Evolutionary conservation across 2,329 filamentous ascomycete species (phyloP).

Genomic region (Tolypocladium inflatum): DNA sequence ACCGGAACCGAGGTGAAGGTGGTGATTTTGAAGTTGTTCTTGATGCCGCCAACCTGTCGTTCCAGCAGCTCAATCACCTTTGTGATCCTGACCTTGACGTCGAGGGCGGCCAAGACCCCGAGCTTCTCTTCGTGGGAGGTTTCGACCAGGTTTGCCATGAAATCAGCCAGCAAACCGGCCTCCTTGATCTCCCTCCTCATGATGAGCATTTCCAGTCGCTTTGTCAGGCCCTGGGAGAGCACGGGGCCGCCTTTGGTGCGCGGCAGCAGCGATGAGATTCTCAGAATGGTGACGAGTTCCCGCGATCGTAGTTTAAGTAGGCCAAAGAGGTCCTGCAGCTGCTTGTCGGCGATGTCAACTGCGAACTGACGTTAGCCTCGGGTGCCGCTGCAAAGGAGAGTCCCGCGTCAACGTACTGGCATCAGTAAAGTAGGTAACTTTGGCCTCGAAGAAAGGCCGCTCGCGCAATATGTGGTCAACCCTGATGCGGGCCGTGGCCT

Average conservation of each 20-base stretch:
- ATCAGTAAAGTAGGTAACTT: constrained; percentile 63
- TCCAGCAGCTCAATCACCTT: constrained; percentile 77
- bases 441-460: constrained; percentile 77
- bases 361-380: neutral
- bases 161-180: constrained; percentile 81
- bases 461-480: constrained; percentile 60
- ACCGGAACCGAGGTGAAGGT: constrained; percentile 60
- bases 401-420: constrained; percentile 37
- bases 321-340: constrained; percentile 62
- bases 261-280: constrained; percentile 76
- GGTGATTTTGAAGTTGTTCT: constrained; percentile 79
- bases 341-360: constrained; percentile 39
- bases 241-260: constrained; percentile 53
- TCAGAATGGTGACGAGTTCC: constrained; percentile 75
- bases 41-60: constrained; percentile 73
- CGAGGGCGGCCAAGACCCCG: constrained; percentile 70
- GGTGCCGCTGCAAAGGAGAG: neutral
- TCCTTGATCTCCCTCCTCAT: constrained; percentile 71
- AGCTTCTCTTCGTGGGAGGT: constrained; percentile 86
- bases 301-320: constrained; percentile 76
- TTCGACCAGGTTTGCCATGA: constrained; percentile 91
- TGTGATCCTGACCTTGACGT: constrained; percentile 68
- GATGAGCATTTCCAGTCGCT: constrained; percentile 81
- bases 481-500: constrained; percentile 70
- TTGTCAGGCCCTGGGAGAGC: constrained; percentile 75